A percentile compares a stretch with the other conserved stretches of the same genome.
These are phyloP conservation scores for Auriscalpium microsporum DNA, from an alignment of 768 basidiomycete genomes.

Conservation along the genomic window DNA sequence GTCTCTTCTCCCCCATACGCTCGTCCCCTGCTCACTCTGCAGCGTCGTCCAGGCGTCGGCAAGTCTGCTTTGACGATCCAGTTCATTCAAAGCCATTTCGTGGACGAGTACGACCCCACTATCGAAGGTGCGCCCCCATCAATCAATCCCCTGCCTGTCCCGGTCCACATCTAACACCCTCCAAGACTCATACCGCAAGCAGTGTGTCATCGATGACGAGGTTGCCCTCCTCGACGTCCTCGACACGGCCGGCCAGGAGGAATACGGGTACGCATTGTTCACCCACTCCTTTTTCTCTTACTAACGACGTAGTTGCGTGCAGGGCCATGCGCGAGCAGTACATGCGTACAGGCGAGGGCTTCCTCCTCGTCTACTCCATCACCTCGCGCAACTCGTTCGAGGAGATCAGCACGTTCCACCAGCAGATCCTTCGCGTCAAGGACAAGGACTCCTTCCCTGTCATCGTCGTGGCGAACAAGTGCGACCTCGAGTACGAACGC, in stretches of 20 bases:
- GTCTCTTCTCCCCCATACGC: conserved; percentile 16
- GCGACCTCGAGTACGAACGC: conserved; percentile 90
- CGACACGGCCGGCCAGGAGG: conserved; percentile 96
- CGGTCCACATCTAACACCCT: neutral
- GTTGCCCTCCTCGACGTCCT: conserved; percentile 93
- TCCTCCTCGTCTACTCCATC: conserved; percentile 95
- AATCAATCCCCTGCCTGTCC: neutral
- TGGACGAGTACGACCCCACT: conserved; percentile 91
- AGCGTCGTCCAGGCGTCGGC: conserved; percentile 41
- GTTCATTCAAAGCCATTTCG: conserved; percentile 94
- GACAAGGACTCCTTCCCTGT: conserved; percentile 94
- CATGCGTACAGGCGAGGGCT: conserved; percentile 97
- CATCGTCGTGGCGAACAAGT: conserved; percentile 97
- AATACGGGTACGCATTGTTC: conserved; percentile 68
- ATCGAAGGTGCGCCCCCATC: conserved; percentile 62
- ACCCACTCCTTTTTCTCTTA: too few species aligned
- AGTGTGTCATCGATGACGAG: conserved; percentile 96
- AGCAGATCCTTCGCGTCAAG: conserved; percentile 94
- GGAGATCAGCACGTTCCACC: conserved; percentile 93
- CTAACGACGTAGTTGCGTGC: conserved; percentile 1
- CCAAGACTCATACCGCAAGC: conserved; percentile 91
- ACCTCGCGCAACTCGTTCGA: conserved; percentile 97
- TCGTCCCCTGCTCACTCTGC: neutral
- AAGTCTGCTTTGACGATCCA: conserved; percentile 96
- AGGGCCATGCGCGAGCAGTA: conserved; percentile 99